Conservation (phyloP, 2,329 filamentous ascomycete species). For the Cladosporium cucumerinum region DNA sequence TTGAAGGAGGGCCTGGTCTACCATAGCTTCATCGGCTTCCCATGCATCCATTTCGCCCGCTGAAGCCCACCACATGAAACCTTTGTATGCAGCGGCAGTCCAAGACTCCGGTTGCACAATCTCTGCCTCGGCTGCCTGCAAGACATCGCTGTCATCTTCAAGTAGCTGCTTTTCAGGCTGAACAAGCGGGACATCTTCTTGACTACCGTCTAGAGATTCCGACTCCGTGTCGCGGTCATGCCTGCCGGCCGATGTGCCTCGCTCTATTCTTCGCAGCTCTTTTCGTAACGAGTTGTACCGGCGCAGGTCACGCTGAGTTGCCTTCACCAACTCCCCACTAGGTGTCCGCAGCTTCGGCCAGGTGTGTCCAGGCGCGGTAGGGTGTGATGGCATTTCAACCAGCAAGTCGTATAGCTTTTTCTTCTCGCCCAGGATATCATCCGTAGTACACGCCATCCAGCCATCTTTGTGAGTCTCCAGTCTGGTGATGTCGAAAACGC, state of each 20-base stretch:
- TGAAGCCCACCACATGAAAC: slow-evolving; percentile 89
- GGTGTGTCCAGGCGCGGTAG: slow-evolving; percentile 35
- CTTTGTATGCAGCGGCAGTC: slow-evolving; percentile 73
- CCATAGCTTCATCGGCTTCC: slow-evolving; percentile 53
- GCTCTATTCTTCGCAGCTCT: slow-evolving; percentile 37
- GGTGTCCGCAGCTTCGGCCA: slow-evolving; percentile 74
- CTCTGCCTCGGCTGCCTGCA: slow-evolving; percentile 26
- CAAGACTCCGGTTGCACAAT: slow-evolving; percentile 57
- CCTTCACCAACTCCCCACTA: slow-evolving; percentile 65
- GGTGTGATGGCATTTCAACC: slow-evolving; percentile 67
- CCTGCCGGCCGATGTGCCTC: slow-evolving; percentile 25
- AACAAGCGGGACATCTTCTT: slow-evolving; percentile 21
- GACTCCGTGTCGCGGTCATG: slow-evolving; percentile 20
- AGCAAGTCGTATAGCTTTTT: slow-evolving; percentile 83
- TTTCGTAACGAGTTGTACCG: slow-evolving; percentile 67
- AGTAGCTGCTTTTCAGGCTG: slow-evolving; percentile 18
- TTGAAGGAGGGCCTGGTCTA: slow-evolving; percentile 44
- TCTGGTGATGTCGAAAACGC: slow-evolving; percentile 80
- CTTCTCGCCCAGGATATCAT: slow-evolving; percentile 87
- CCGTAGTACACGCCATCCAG: slow-evolving; percentile 94
- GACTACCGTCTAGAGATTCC: slow-evolving; percentile 26
- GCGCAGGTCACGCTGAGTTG: slow-evolving; percentile 84
- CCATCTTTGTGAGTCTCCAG: slow-evolving; percentile 65
- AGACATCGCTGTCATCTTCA: slow-evolving; percentile 18
- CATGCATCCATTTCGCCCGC: slow-evolving; percentile 67